Percentiles rank a stretch among this genome's conserved stretches.
Conservation (phyloP, 2,329 filamentous ascomycete species). For the Penicillium sp. region DNA sequence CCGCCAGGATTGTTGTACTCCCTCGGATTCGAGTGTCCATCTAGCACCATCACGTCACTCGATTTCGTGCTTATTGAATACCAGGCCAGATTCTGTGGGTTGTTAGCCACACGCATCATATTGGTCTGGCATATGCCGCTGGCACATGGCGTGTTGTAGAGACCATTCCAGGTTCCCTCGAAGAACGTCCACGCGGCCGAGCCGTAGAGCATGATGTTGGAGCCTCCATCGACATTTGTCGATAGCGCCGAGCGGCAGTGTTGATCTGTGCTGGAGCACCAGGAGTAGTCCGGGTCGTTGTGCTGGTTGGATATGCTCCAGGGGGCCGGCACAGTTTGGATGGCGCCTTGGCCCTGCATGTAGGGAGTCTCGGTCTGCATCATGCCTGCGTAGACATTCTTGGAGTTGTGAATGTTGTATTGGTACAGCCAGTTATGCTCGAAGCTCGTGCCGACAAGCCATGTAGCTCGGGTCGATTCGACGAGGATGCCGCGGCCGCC, state of each 20-base stretch:
- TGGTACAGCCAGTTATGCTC: conserved; percentile 49
- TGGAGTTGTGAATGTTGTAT: conserved; percentile 43
- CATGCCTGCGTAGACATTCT: conserved; percentile 40
- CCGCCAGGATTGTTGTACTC: conserved; percentile 26
- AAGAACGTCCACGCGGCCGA: conserved; percentile 35
- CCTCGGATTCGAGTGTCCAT: conserved; percentile 23
- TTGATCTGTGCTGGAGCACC: conserved; percentile 24
- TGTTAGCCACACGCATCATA: conserved; percentile 28
- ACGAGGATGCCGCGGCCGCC: conserved; percentile 40
- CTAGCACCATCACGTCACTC: conserved; percentile 27
- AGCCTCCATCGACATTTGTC: conserved; percentile 29
- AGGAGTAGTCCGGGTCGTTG: conserved; percentile 30
- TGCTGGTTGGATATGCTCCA: conserved; percentile 23
- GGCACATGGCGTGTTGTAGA: conserved; percentile 26
- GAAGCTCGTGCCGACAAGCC: conserved; percentile 45
- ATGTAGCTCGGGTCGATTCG: conserved; percentile 40
- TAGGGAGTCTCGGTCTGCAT: conserved; percentile 34
- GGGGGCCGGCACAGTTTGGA: conserved; percentile 25
- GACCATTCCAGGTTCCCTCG: conserved; percentile 18
- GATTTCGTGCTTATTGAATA: conserved; percentile 29
- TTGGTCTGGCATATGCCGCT: conserved; percentile 28
- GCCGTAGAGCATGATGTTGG: conserved; percentile 28
- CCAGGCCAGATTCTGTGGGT: conserved; percentile 24
- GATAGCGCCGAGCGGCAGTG: conserved; percentile 28
- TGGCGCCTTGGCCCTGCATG: conserved; percentile 27